Percentiles rank a stretch among this genome's conserved stretches.
These are phyloP conservation scores for Kazachstania psychrophila DNA, from an alignment of 805 yeast species.

Conservation along the genomic window DNA sequence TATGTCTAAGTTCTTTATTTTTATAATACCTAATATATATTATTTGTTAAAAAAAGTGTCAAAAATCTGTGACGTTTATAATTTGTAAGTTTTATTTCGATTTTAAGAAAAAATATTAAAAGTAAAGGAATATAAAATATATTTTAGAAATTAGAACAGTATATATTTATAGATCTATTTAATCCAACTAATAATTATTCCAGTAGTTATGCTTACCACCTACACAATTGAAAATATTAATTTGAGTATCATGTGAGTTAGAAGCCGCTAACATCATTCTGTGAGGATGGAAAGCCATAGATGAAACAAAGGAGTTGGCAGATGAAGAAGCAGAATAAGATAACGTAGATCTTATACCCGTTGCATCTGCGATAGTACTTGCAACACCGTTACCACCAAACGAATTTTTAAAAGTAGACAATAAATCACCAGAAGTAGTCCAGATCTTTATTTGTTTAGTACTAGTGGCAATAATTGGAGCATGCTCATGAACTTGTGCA, in stretches of 20 bases:
- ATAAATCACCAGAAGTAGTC: conserved; percentile 73
- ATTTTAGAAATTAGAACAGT: too few species aligned
- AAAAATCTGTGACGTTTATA: too few species aligned
- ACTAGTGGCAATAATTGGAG: conserved; percentile 87
- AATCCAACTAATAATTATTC: background rate
- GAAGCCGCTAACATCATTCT: conserved; percentile 86
- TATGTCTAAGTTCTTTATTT: too few species aligned
- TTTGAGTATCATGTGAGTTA: conserved; percentile 65
- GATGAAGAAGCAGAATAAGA: conserved; percentile 17
- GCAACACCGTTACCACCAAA: conserved; percentile 26
- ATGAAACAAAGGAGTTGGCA: conserved; percentile 43
- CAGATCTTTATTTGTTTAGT: conserved; percentile 69
- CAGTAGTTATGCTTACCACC: background rate
- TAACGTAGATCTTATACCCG: conserved; percentile 23
- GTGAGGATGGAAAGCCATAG: conserved; percentile 82
- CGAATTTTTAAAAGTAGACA: conserved; percentile 48
- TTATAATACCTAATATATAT: too few species aligned
- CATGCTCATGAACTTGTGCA: conserved; percentile 88
- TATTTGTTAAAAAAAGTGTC: too few species aligned
- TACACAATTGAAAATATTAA: conserved; percentile 49
- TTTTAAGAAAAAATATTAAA: too few species aligned
- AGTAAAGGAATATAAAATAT: too few species aligned
- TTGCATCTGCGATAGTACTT: conserved; percentile 24
- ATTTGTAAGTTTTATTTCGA: too few species aligned
- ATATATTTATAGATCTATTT: too few species aligned